Evolutionary conservation across 1,284 basidiomycete genomes (phyloP), one percentile per base, ranked within the genome.

Genomic region (Coriolopsis trogii): DNA sequence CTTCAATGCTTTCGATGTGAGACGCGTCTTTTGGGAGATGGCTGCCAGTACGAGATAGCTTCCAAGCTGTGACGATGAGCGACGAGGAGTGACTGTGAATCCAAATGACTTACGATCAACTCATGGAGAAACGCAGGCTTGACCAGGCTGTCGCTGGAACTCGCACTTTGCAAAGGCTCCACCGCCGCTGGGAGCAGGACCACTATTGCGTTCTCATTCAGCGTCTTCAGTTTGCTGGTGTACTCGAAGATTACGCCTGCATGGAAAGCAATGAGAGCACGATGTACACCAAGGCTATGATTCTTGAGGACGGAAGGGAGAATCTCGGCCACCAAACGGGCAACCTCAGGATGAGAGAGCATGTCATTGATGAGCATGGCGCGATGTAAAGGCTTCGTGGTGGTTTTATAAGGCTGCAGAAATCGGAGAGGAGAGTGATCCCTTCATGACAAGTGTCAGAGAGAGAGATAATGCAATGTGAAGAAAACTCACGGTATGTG

Each of bases 201-300:
- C 0, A 84, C 84, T 16, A 86, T 69, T 0, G 78, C 75, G 8
- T 80, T 82, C 65, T 90, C 86, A 55, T 85, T 79, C n/a, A 89
- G 59, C 5, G 62, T 59, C 52, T 81, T 76, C 47, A 63, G 72
- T 24, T 79, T 74, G 28, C 83, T 80, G 39, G 97, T 75, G 60
- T 91, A 92, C 44, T 93, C 93, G 23, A 96, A 82, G 39, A 95
- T 73, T 0, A 82, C 83, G 3, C 91, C 86, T 4, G 87, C 82
- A 73, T 94, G 94, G 72, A 98, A 98, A 0, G 86, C 85, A 38
- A 95, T 72, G 12, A 98, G 73, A 0, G 89, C 82, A 33, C 87
- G 87, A 67, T 97, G 88, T 0, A 77, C 70, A 29, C 70, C 70
- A 0, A 69, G 74, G 0, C 75, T 70, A 29, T 70, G 68, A 1